Conservation (phyloP, 1,284 basidiomycete species). For the Entoloma clypeatum region DNA sequence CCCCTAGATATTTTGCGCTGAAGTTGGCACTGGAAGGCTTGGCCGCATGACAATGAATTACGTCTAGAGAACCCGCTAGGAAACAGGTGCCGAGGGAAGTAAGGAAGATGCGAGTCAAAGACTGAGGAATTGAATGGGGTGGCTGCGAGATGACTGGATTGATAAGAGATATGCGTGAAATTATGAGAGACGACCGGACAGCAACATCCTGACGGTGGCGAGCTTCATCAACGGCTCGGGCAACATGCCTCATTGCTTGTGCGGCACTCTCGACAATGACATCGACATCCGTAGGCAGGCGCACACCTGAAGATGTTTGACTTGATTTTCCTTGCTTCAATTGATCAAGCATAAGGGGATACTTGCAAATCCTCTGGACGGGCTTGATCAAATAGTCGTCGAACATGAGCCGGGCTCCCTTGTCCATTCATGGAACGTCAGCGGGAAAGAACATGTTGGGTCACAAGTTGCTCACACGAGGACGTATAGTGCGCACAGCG, state of each 20-base stretch:
- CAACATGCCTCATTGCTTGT: conserved; percentile 59
- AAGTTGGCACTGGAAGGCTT: conserved; percentile 43
- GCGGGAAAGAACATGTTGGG: conserved; percentile 16
- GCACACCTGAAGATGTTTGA: conserved; percentile 19
- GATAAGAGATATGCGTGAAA: conserved; percentile 56
- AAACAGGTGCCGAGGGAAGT: conserved; percentile 68
- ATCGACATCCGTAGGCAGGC: conserved; percentile 33
- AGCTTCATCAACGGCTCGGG: conserved; percentile 59
- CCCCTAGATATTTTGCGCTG: conserved; percentile 83
- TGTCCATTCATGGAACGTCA: conserved; percentile 28
- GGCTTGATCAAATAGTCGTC: conserved; percentile 88
- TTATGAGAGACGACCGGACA: conserved; percentile 65
- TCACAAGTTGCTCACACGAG: conserved; percentile 28
- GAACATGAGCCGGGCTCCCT: conserved; percentile 50
- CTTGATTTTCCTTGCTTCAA: conserved; percentile 46
- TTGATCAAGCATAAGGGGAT: conserved; percentile 82
- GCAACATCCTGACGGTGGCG: conserved; percentile 62
- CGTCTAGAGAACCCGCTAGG: conserved; percentile 80
- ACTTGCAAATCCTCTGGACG: conserved; percentile 87
- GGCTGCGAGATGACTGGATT: conserved; percentile 23
- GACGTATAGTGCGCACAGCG: conserved; percentile 34
- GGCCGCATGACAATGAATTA: conserved; percentile 61
- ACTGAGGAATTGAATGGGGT: conserved; percentile 25
- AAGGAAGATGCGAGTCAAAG: conserved; percentile 53
- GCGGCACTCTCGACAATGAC: conserved; percentile 50